Evolutionary conservation across 768 basidiomycete species (phyloP).

Genomic region (Collybia sordida): DNA sequence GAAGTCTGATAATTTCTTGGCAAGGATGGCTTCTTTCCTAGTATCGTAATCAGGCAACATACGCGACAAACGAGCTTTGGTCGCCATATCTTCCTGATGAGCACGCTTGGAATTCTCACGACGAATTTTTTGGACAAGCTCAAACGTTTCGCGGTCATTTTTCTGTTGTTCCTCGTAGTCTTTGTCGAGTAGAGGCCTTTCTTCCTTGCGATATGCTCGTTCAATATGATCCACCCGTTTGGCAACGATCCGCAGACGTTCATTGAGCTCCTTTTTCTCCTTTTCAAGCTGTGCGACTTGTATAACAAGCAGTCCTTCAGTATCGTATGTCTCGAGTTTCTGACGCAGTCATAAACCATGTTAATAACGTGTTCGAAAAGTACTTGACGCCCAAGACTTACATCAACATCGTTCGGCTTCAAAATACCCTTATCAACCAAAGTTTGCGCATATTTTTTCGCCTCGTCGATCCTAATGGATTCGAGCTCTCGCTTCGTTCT

Average conservation of each 20-base stretch:
- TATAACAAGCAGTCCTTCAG: slow-evolving; percentile 81
- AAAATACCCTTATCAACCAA: slow-evolving; percentile 78
- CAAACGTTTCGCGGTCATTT: slow-evolving; percentile 70
- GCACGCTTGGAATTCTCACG: slow-evolving; percentile 51
- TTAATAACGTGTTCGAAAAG: too few species aligned
- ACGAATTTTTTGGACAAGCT: slow-evolving; percentile 55
- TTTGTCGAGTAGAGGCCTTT: slow-evolving; percentile 77
- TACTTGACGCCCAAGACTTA: slow-evolving; percentile 26
- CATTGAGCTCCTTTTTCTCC: slow-evolving; percentile 86
- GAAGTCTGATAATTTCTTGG: slow-evolving; percentile 66
- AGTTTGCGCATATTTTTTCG: slow-evolving; percentile 83
- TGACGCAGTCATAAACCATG: slow-evolving; percentile 23
- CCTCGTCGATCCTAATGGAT: slow-evolving; percentile 75
- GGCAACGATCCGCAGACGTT: slow-evolving; percentile 75
- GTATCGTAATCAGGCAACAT: slow-evolving; percentile 70
- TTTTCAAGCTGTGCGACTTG: slow-evolving; percentile 97
- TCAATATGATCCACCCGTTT: slow-evolving; percentile 96
- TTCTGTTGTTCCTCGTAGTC: slow-evolving; percentile 89
- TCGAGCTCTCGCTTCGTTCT: slow-evolving; percentile 73
- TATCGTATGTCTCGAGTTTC: slow-evolving; percentile 84
- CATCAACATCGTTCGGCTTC: slow-evolving; percentile 62
- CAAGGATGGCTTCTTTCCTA: slow-evolving; percentile 52
- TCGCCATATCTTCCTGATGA: slow-evolving; percentile 66
- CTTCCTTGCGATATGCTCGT: slow-evolving; percentile 92
- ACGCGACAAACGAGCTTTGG: slow-evolving; percentile 72